Percentiles rank a stretch among this genome's conserved stretches.
Conservation (phyloP, 768 basidiomycete species). For the Coprinopsis sp. region DNA sequence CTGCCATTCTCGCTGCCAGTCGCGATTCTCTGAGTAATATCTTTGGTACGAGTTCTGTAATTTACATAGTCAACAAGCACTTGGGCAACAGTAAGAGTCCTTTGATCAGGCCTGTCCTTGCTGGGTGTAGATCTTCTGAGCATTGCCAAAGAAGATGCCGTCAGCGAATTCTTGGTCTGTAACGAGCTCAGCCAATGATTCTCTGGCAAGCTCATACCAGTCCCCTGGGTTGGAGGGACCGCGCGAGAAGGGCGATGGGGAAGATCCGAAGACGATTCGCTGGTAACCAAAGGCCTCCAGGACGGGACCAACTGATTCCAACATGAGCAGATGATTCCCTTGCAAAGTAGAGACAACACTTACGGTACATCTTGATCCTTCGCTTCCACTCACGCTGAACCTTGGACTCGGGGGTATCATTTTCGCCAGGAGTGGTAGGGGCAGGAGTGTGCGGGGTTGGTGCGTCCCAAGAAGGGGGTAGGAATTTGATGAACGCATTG, state of each 20-base stretch:
- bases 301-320: conserved; percentile 64
- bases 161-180: conserved; percentile 75
- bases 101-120: conserved; percentile 4
- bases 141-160: conserved; percentile 60
- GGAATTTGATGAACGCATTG: conserved; percentile 66
- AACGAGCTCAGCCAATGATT: conserved; percentile 73
- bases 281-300: conserved; percentile 83
- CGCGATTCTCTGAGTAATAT: no score
- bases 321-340: conserved; percentile 7
- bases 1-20: no score
- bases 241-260: conserved; percentile 50
- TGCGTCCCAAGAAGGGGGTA: conserved; percentile 71
- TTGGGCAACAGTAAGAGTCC: no score
- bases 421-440: conserved; percentile 32
- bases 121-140: conserved; percentile 41
- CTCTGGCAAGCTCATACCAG: conserved; percentile 81
- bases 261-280: conserved; percentile 79
- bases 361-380: conserved; percentile 82
- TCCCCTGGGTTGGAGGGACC: conserved; percentile 49
- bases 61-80: no score
- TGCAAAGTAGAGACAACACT: conserved; percentile 28
- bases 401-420: conserved; percentile 38
- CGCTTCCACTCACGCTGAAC: conserved; percentile 64
- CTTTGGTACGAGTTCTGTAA: no score
- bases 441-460: conserved; percentile 46